Base-by-base conservation (phyloP, 495 filamentous ascomycete species). In the Trichoderma reesei region DNA sequence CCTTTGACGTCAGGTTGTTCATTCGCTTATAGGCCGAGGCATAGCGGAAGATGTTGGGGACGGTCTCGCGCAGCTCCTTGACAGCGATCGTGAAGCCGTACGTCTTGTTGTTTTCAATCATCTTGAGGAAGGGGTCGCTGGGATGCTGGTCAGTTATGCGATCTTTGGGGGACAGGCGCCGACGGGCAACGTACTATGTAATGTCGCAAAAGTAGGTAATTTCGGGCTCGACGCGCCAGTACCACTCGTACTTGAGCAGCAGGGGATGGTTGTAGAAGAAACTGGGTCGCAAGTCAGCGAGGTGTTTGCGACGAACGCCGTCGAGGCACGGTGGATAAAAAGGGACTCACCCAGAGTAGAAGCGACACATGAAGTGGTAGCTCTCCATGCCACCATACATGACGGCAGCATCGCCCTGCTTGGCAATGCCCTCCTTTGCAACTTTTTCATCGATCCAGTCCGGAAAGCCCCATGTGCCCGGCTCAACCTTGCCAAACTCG, bases 201-300 rank as follows among this genome's bases (percentile, higher is more conserved):
- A 99, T 96, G 70, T 99, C 94, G 74, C 94, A 99, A 81, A 98
- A 99, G 81, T 98, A 99, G 80, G 93, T 97, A 87, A 99, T 98
- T 75, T 99, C 94, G 72, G 94, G 94, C 85, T 99, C 94, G 76
- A 99, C 77, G 59, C 94, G 91, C 94, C 94, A 99, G 79, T 99
- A 99, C 94, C 94, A 99, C 73, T 97, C 90, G 78, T 98, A 99
- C 76, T 99, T 96, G 70, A 88, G 81, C 42, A 99, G 84, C 31
- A 98, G 85, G 67, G 92, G 89, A 70, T 99, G 94, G 78, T 97
- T 96, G 81, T 96, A 99, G 79, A 99, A 99, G 76, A 92, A 91
- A 44, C 92, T 95, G 67, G 26, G 64, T 41, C 20, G 26, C 3
- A 33, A 26, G 51, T 56, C 51, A 56, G 51, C 34, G 5, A 39